These are phyloP conservation scores for Biscogniauxia mediterranea DNA, from an alignment of 2,329 filamentous ascomycete species.

Conservation along the genomic window DNA sequence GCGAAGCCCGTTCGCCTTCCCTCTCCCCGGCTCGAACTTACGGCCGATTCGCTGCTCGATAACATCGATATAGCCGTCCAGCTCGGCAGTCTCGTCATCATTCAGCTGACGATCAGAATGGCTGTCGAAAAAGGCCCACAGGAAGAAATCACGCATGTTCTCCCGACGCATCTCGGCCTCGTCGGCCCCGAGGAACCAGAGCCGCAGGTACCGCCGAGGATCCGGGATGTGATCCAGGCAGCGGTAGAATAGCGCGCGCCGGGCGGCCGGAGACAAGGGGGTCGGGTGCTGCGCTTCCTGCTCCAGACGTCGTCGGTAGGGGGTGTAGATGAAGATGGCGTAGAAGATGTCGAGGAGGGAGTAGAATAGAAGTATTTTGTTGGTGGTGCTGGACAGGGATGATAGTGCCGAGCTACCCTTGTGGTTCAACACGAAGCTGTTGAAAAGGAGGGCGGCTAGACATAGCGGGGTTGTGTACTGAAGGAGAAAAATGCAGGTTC, in stretches of 20 bases:
- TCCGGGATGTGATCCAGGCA: slow-evolving; percentile 56
- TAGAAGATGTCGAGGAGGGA: slow-evolving; percentile 42
- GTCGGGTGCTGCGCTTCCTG: slow-evolving; percentile 40
- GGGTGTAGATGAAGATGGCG: slow-evolving; percentile 42
- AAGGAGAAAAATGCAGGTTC: slow-evolving; percentile 41
- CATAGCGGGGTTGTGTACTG: slow-evolving; percentile 45
- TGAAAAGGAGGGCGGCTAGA: slow-evolving; percentile 30
- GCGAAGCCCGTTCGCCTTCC: slow-evolving; percentile 56
- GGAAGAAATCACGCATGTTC: slow-evolving; percentile 65
- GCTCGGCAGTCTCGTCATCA: slow-evolving; percentile 37
- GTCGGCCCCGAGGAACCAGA: slow-evolving; percentile 66
- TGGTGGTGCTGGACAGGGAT: slow-evolving; percentile 17
- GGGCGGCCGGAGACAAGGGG: slow-evolving; percentile 43
- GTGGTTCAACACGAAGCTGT: slow-evolving; percentile 27
- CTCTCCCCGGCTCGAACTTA: slow-evolving; percentile 52
- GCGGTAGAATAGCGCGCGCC: slow-evolving; percentile 54
- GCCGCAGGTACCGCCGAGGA: slow-evolving; percentile 54
- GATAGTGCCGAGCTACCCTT: slow-evolving; percentile 10
- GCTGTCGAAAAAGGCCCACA: slow-evolving; percentile 65
- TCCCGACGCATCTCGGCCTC: slow-evolving; percentile 59
- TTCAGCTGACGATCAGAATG: slow-evolving; percentile 24
- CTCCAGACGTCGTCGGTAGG: slow-evolving; percentile 40
- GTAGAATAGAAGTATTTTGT: slow-evolving; percentile 28
- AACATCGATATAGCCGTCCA: slow-evolving; percentile 48
- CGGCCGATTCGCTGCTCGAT: slow-evolving; percentile 53